Conservation (phyloP, 2,329 filamentous ascomycete genomes). For the Raffaelea deltoideospora region DNA sequence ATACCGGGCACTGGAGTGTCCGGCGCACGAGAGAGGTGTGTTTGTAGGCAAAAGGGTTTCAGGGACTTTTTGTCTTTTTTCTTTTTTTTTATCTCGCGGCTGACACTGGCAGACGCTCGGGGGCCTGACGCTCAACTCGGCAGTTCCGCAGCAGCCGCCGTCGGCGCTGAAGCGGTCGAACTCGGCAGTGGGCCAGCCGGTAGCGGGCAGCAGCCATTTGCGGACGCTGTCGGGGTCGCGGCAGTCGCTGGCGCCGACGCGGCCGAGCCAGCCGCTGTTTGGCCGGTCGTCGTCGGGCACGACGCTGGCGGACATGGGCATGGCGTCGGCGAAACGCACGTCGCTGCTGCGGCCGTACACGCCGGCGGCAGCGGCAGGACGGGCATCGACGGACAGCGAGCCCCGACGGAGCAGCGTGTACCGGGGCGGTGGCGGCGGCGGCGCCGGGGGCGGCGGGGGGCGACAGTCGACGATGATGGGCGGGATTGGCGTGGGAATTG, state of each 20-base stretch:
- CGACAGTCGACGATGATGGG: conserved; percentile 52
- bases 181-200: conserved; percentile 54
- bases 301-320: conserved; percentile 55
- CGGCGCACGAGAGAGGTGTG: conserved; percentile 77
- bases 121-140: conserved; percentile 66
- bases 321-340: conserved; percentile 71
- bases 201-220: conserved; percentile 50
- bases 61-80: conserved; percentile 7
- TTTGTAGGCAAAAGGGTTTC: too few relatives aligned
- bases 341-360: conserved; percentile 66
- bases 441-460: too few relatives aligned
- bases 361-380: conserved; percentile 29
- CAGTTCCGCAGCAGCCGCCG: conserved; percentile 78
- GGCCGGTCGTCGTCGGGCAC: conserved; percentile 70
- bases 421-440: too few relatives aligned
- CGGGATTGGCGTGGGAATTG: conserved; percentile 51
- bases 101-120: conserved; percentile 57
- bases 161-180: conserved; percentile 91
- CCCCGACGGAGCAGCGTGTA: conserved; percentile 78
- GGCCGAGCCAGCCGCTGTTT: conserved; percentile 78
- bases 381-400: conserved; percentile 37
- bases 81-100: conserved; percentile 1
- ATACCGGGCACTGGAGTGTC: conserved; percentile 78
- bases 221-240: conserved; percentile 72
- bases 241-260: conserved; percentile 70